Evolutionary conservation across 345 rosid species (phyloP).

Genomic region (Limnanthes douglasii): DNA sequence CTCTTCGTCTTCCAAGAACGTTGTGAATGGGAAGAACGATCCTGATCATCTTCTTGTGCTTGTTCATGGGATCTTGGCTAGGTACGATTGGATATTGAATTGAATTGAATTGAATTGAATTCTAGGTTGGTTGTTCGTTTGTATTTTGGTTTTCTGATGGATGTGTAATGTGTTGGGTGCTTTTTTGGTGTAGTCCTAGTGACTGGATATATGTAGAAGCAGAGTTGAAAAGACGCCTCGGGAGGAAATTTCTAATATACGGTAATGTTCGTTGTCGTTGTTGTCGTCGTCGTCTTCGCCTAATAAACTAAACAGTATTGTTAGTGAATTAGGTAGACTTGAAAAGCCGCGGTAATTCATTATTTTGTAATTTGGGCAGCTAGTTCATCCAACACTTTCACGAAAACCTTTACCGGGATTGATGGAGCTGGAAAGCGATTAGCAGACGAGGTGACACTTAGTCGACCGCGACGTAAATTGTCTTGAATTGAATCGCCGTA

Average conservation of each 20-base stretch:
- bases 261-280: slow-evolving; percentile 27
- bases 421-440: slow-evolving; percentile 93
- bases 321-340: background rate
- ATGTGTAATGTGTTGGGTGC: too few species aligned
- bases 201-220: slow-evolving; percentile 95
- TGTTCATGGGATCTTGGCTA: slow-evolving; percentile 91
- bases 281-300: background rate
- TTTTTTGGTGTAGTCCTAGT: slow-evolving; percentile 85
- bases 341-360: too few species aligned
- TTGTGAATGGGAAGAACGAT: slow-evolving; percentile 23
- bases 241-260: slow-evolving; percentile 69
- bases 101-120: background rate
- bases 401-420: slow-evolving; percentile 76
- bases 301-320: background rate
- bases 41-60: slow-evolving; percentile 99
- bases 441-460: slow-evolving; percentile 72
- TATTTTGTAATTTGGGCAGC: slow-evolving; percentile 32
- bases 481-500: too few species aligned
- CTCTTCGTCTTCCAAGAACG: slow-evolving; percentile 20
- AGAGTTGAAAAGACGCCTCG: slow-evolving; percentile 83
- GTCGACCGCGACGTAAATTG: too few species aligned
- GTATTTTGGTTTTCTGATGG: background rate
- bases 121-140: background rate
- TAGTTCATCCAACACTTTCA: slow-evolving; percentile 67
- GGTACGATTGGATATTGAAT: slow-evolving; percentile 22